Evolutionary conservation across 306 rosid genomes (phyloP).

Genomic region (Chamaecrista fasciculata): DNA sequence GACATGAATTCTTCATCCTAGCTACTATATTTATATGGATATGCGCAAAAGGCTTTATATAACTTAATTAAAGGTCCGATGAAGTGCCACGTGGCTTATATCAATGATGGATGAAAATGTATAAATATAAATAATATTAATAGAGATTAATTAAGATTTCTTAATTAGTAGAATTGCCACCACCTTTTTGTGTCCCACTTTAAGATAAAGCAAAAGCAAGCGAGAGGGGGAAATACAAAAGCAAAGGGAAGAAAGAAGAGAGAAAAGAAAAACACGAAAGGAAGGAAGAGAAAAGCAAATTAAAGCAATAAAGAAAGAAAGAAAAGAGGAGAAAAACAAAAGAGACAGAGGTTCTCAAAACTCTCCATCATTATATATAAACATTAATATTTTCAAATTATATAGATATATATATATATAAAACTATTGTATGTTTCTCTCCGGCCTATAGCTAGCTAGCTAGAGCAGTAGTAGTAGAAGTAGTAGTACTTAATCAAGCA

Average conservation of each 20-base stretch:
- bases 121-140: slow-evolving; percentile 2
- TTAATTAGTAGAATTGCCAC: slow-evolving; percentile 60
- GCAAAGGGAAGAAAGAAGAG: slow-evolving; percentile 31
- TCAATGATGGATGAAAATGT: no score
- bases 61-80: no score
- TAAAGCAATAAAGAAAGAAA: slow-evolving; percentile 47
- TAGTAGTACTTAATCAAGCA: slow-evolving; percentile 52
- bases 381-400: no score
- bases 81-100: no score
- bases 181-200: slow-evolving; percentile 82
- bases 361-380: slow-evolving; percentile 83
- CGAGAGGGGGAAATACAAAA: slow-evolving; percentile 41
- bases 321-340: slow-evolving; percentile 38
- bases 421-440: background rate
- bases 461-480: no score
- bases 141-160: no score
- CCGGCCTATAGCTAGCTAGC: no score
- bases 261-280: slow-evolving; percentile 45
- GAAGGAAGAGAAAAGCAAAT: slow-evolving; percentile 41
- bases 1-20: no score
- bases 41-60: no score
- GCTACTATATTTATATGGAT: no score
- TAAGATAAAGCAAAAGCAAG: slow-evolving; percentile 80
- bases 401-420: no score
- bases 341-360: slow-evolving; percentile 55